Conservation (phyloP, 306 rosid genomes). For the Cucurbita ficifolia region DNA sequence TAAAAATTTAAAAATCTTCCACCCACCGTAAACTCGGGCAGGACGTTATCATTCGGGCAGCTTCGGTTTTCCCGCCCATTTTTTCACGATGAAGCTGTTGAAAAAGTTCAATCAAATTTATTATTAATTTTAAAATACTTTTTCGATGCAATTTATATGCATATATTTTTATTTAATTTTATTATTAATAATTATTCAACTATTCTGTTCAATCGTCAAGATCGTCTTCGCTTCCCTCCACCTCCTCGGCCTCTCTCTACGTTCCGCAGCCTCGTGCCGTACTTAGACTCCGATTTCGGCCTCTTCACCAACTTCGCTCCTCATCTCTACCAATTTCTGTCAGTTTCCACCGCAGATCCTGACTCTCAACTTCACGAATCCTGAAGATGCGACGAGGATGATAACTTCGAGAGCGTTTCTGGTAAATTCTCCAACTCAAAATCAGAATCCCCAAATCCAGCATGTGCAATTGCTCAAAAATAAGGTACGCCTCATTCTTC, state of each 20-base stretch:
- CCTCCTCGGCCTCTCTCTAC: conserved; percentile 7
- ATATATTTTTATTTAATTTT: no score
- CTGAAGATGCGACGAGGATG: conserved; percentile 48
- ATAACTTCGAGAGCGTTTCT: conserved; percentile 28
- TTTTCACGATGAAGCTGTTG: no score
- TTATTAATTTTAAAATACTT: no score
- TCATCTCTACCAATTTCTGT: conserved; percentile 2
- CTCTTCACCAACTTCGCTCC: conserved; percentile 8
- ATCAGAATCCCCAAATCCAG: conserved; percentile 12
- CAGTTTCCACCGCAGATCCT: conserved; percentile 34
- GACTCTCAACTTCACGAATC: conserved; percentile 62
- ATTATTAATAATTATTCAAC: no score
- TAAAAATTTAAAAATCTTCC: no score
- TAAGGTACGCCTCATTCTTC: conserved; percentile 30
- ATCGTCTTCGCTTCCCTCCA: no score
- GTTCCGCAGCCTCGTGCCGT: conserved; percentile 11
- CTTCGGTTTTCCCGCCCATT: neutral
- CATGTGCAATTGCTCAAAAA: conserved; percentile 64
- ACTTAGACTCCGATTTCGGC: conserved; percentile 5
- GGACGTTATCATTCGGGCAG: neutral
- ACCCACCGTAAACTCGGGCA: neutral
- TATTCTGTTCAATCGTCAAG: no score
- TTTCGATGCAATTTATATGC: no score
- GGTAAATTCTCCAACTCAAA: conserved; percentile 36
- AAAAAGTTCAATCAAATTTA: no score